Evolutionary conservation across 495 filamentous ascomycete genomes (phyloP), one percentile per base, ranked within the genome.

Genomic region (Cercophora newfieldiana): DNA sequence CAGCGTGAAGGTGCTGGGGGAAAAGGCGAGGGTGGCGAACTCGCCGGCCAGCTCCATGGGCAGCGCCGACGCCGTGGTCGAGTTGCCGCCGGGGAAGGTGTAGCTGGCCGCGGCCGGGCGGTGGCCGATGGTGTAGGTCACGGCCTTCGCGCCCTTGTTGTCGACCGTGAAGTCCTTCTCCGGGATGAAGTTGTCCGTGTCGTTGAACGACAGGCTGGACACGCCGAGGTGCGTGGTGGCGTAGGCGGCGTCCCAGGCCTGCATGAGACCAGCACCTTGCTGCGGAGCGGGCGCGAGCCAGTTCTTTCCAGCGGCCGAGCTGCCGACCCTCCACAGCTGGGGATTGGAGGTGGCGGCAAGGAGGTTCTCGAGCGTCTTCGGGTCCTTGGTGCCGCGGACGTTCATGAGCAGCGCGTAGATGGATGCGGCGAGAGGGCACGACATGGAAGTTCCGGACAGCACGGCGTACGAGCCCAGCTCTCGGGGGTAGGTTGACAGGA

Each of bases 371-470:
- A 83, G 67, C 16, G 72, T 77, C 61, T 74, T 76, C 61, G 81
- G 80, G 33, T 83, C 81, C 57, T 81, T 77, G 61, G 79, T 83
- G 8, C 79, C 76, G 28, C 83, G 80, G 30, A 77, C 78, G 22
- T 81, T 75, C 22, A 78, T 81, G 59, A 87, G 68, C 22, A 88
- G 80, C 7, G 86, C 85, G 62, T 81, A 82, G 64, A 83, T 75
- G 29, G 80, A 85, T 7, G 85, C 85, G 7, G 81, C 79, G 44
- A 85, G 74, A 3, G 86, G 85, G 69, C 84, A 85, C 21, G 86
- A 80, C 86, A 88, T 88, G 25, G 85, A 87, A 0, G 86, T 88
- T 37, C 86, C 86, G 19, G 80, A 83, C 3, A 86, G 75, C 21
- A 87, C 77, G 21, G 78, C 83, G 61, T 87, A 86, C 1, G 80